Base-by-base conservation (phyloP, 768 basidiomycete genomes). In the Russula brevipes region DNA sequence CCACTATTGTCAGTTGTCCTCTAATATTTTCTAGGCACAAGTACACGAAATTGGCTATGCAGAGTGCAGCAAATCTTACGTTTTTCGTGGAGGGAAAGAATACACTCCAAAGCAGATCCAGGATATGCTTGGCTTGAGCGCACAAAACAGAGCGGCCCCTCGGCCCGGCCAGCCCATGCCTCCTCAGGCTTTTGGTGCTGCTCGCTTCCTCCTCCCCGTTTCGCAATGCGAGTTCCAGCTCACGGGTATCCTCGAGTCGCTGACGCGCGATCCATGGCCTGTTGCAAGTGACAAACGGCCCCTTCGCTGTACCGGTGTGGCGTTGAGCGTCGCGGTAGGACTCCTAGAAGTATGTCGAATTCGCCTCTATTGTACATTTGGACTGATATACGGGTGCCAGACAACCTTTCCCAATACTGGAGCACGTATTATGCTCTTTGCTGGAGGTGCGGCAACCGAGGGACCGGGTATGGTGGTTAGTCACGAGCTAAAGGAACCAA, bases 31-130 rank as follows among this genome's bases (percentile, higher is more conserved):
- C 30, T 67, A 98, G 96, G 84, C 96, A 7, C 94, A 96, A 88
- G 93, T 99, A 1, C 97, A 99, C 74, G 97, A 99, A 77, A 89
- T 98, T 41, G 94, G 95, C 38, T 98, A 98, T 70, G 83, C 86
- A 2, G 91, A 96, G 73, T 98, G 95, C 77, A 91, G 85, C 77
- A 98, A 98, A 75, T 97, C 95, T 4, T 98, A 97, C 74, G 97
- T 98, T 60, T 99, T 99, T 86, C 89, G 96, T 33, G 97, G 97
- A 49, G 91, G 88, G 12, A 99, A 98, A 76, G 97, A 99, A 70
- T 98, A 99, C 73, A 76, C 86, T 59, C 86, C 91, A 45, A 98
- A 98, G 78, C 94, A 97, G 68, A 98, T 98, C 68, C 91, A 94
- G 74, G 96, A 98, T 70, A 98, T 99, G 95, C 89, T 98, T 46